Evolutionary conservation across 208 protist genomes (phyloP).

Genomic region (Acanthamoeba sp.): DNA sequence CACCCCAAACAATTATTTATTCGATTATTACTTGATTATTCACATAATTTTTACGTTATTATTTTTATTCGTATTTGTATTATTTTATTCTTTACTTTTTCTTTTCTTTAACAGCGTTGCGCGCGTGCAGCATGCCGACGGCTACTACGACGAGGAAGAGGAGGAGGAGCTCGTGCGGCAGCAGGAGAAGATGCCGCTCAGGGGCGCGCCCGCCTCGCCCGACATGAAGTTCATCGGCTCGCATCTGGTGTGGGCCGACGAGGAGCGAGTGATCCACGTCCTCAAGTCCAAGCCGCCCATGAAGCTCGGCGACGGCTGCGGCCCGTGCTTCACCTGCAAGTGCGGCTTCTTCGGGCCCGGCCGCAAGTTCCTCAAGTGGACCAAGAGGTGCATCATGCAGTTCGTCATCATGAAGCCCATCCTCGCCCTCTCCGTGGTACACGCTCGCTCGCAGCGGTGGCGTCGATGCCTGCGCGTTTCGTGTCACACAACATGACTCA

Average conservation of each 20-base stretch:
- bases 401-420: constrained; percentile 90
- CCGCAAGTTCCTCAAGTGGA: constrained; percentile 90
- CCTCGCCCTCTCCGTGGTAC: constrained; percentile 26
- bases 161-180: background rate
- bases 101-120: too few species aligned
- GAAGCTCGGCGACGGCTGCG: constrained; percentile 49
- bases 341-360: constrained; percentile 37
- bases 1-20: too few species aligned
- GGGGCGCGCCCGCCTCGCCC: background rate
- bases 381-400: constrained; percentile 93
- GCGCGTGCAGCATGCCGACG: background rate
- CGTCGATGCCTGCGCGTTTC: too few species aligned
- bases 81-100: too few species aligned
- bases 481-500: too few species aligned
- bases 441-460: background rate
- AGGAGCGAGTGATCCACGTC: constrained; percentile 90
- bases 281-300: constrained; percentile 78
- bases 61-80: too few species aligned
- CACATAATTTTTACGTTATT: too few species aligned
- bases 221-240: constrained; percentile 11
- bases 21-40: too few species aligned
- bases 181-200: constrained; percentile 55
- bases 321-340: background rate
- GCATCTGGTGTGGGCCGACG: constrained; percentile 54
- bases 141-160: constrained; percentile 1